Base-by-base conservation (phyloP, 2,329 filamentous ascomycete species). In the Zymoseptoria passerinii region DNA sequence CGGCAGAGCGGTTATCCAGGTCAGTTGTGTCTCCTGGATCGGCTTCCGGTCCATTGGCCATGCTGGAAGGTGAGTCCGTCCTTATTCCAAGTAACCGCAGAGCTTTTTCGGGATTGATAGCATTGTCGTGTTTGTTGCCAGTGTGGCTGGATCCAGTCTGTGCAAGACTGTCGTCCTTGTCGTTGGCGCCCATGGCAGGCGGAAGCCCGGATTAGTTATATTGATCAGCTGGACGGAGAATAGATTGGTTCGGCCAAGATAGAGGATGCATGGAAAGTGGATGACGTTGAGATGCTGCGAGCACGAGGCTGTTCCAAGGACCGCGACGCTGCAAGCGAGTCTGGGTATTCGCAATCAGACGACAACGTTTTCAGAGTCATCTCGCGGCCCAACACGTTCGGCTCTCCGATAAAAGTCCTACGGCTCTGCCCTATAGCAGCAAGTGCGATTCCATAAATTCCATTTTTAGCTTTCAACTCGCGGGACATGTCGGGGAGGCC, bases 1-100 rank as follows among this genome's bases (percentile, higher is more conserved):
- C 57, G 60, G 54, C 60, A 44, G 62, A 61, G 48, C 55, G 53
- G 48, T 61, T 58, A 9, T 61, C 62, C 61, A 63, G 53, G 28
- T 58, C 55, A 48, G 28, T 16, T 10, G 50, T 40, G 35, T 44
- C 35, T 16, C 16, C n/a, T 18, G 28, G 5, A 16, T 50, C 49
- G 10, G 19, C 19, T 20, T 27, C 49, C 23, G n/a, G n/a, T 19
- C n/a, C 23, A 23, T 23, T 8, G n/a, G 23, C 50, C 23, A 23
- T 28, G 23, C 56, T 50, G 48, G 52, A 35, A 50, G 27, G 19
- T 18, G 50, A 28, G 50, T 27, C n/a, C n/a, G 49, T 50, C 3
- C 23, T 5, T 27, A 52, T 27, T 27, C 50, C 50, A 28, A 52
- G 50, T 28, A 52, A 13, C 5, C 50, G 50, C 50, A 52, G 50